phyloP scores from a whole-genome alignment of 2,329 filamentous ascomycete genomes.

The Helotiales sp. region DNA sequence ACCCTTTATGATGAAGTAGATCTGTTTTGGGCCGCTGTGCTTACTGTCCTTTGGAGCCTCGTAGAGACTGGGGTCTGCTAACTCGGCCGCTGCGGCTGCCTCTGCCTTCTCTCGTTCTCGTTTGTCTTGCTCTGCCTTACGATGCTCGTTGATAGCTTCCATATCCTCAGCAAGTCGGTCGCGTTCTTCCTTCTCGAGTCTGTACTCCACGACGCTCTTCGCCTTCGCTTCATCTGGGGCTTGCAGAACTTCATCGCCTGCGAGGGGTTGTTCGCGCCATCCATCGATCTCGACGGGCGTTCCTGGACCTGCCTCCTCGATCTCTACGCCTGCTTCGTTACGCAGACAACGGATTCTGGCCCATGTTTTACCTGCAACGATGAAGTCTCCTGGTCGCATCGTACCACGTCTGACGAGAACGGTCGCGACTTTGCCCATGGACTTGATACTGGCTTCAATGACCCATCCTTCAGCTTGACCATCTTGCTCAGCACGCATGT shows the following conservation, averaged over 20 bases:
- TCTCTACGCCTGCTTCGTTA: conserved; percentile 76
- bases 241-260: conserved; percentile 86
- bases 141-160: conserved; percentile 72
- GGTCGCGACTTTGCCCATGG: conserved; percentile 81
- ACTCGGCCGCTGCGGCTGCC: conserved; percentile 41
- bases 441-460: conserved; percentile 86
- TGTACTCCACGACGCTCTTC: conserved; percentile 74
- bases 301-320: conserved; percentile 78
- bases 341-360: conserved; percentile 79
- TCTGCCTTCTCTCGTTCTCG: conserved; percentile 61
- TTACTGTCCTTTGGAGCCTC: conserved; percentile 33
- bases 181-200: conserved; percentile 69
- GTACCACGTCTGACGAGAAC: conserved; percentile 88
- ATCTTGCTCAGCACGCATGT: conserved; percentile 77
- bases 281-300: conserved; percentile 91
- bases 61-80: conserved; percentile 25
- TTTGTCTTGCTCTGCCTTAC: conserved; percentile 56
- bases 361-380: conserved; percentile 89
- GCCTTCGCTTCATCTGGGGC: conserved; percentile 77
- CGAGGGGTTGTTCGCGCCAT: conserved; percentile 85
- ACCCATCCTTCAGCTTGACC: conserved; percentile 90
- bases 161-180: conserved; percentile 66
- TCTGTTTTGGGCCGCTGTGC: conserved; percentile 48
- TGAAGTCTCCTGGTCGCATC: conserved; percentile 73
- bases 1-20: conserved; percentile 87